Conservation (phyloP, 345 rosid genomes). For the Bruguiera sexangula region DNA sequence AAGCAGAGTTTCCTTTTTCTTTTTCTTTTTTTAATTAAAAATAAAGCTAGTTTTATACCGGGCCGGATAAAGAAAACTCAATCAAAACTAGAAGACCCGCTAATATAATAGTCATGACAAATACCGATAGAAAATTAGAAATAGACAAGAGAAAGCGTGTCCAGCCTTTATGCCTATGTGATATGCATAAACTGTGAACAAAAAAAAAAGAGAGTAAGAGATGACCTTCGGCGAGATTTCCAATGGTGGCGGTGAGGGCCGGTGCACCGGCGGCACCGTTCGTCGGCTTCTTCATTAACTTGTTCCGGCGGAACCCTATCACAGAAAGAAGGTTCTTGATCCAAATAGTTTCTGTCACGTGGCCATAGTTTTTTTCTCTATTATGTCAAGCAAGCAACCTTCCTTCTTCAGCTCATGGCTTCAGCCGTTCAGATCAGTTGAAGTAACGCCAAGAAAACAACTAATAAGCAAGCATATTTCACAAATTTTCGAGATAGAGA, state of each 20-base stretch:
- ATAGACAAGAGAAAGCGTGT: too few relatives aligned
- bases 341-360: too few relatives aligned
- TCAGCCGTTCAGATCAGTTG: neutral
- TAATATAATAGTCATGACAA: too few relatives aligned
- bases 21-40: too few relatives aligned
- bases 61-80: too few relatives aligned
- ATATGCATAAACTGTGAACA: neutral
- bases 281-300: slow-evolving; percentile 41
- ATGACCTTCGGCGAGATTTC: slow-evolving; percentile 40
- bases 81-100: too few relatives aligned
- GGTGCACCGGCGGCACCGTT: slow-evolving; percentile 38
- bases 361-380: neutral
- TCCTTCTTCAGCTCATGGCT: neutral
- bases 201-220: neutral
- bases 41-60: too few relatives aligned
- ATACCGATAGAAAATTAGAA: too few relatives aligned
- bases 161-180: too few relatives aligned
- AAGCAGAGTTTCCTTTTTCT: too few relatives aligned
- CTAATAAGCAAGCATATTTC: neutral
- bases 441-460: neutral
- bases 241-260: slow-evolving; percentile 3
- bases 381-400: neutral
- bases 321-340: neutral
- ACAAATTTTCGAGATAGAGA: neutral
- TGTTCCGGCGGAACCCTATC: neutral